Evolutionary conservation across 331 rosid species (phyloP), one percentile per base, ranked within the genome.

Genomic region (Ulmus americana): DNA sequence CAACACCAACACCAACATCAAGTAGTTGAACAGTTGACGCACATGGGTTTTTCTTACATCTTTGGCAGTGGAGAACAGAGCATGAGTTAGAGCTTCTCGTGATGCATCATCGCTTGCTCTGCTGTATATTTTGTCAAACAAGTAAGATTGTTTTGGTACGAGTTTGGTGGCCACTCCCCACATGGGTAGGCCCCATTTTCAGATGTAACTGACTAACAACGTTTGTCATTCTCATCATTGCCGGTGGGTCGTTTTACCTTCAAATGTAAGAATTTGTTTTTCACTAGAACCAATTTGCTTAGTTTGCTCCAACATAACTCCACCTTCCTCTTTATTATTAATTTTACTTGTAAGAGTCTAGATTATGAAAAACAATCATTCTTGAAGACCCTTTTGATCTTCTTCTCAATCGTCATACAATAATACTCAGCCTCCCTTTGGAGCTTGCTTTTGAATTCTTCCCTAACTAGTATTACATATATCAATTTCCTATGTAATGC

Each of bases 121-220:
- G 1, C 22, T 20, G 22, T 20, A 20, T 20, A 20, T 20, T 20
- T 20, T 20, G 35, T 28, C 35, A 28, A 28, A 28, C 35, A 28
- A 28, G 35, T 28, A 2, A 2, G 35, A 28, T 28, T 28, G 35
- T 28, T 28, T 28, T 28, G 35, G 55, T 7, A 16, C 10, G 68
- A 10, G 75, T 55, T 47, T 3, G 59, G 35, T 39, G 64, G 56
- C 38, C 55, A 39, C 22, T 43, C 35, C 61, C 65, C 65, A 63
- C 61, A 48, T 71, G 70, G 66, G 35, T 28, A 28, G 35, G 35
- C 35, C 35, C 35, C 35, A 53, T 46, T 39, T 18, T 47, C 20
- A 0, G 38, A 51, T 4, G 15, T 1, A 0, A n/a, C 22, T 12
- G 6, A 50, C 0, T 14, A 5, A n/a, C 7, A n/a, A n/a, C 22